Base-by-base conservation (phyloP, 139 green algal genomes). In the Pleodorina starrii region DNA sequence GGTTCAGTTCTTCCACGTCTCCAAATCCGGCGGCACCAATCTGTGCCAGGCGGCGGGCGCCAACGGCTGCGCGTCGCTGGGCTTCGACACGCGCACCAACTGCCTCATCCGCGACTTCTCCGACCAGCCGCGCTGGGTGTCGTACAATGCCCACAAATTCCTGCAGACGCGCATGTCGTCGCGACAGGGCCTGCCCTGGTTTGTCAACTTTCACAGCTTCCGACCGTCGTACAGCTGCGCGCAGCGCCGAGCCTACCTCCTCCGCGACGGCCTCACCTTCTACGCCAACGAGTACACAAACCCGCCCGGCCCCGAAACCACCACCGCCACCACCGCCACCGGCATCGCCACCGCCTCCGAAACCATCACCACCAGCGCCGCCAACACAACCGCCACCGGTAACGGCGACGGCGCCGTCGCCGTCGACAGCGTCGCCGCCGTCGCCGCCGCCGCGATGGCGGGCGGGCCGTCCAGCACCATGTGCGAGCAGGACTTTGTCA, bases 201-300 rank as follows among this genome's bases (percentile, higher is more conserved):
- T 90, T 40, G 82, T 92, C 76, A 92, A 92, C 84, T 92, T 92
- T 60, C 84, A 92, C 63, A 84, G 46, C 51, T 60, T 69, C 54
- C 88, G 68, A 11, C 69, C 57, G 3, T 17, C 19, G 1, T 51
- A 82, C n/a, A 63, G 36, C 59, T 87, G 78, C 78, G 75, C 54
- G 9, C 63, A 84, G 66, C 87, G 87, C 66, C 66, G 48, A 38
- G 87, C 77, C 19, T 88, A 83, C 38, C 86, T 90, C 27, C 44
- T 69, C 4, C 74, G 60, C 19, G 57, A 87, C 57, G 36, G 48
- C 87, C 74, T 81, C 81, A 85, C 72, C 66, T 93, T 93, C 38
- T 91, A 91, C 83, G 87, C 90, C 51, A 93, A 93, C 60, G 90
- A 93, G 83, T 91, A 89, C 76, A 93, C 90, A 1, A 69, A 89